Evolutionary conservation across 2,329 filamentous ascomycete genomes (phyloP).

Genomic region (Trichoderma sp.): DNA sequence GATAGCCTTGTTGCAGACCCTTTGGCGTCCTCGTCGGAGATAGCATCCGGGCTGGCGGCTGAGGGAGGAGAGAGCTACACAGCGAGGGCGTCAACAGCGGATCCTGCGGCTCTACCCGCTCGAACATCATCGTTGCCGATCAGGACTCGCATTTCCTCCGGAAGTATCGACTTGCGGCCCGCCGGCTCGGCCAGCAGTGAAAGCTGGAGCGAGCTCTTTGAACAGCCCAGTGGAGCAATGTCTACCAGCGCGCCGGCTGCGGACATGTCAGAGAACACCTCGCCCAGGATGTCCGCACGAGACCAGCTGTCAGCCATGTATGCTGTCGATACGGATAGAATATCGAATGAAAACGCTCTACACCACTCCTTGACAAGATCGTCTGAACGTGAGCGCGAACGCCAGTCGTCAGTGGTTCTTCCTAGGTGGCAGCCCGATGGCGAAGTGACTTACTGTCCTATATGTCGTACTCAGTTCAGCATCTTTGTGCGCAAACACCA

Average conservation of each 20-base stretch:
- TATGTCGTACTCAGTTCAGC: slow-evolving; percentile 77
- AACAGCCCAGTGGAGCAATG: neutral
- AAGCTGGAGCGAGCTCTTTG: slow-evolving; percentile 15
- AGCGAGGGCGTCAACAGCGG: neutral
- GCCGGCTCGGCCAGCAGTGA: neutral
- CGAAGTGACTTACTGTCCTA: slow-evolving; percentile 80
- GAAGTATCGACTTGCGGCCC: slow-evolving; percentile 17
- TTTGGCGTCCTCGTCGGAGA: neutral
- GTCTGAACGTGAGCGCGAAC: slow-evolving; percentile 11
- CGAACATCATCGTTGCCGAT: slow-evolving; percentile 28
- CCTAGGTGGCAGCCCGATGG: slow-evolving; percentile 88
- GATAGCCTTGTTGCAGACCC: neutral
- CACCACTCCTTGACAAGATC: neutral
- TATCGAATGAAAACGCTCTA: slow-evolving; percentile 11
- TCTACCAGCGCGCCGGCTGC: slow-evolving; percentile 1
- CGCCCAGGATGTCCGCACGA: neutral
- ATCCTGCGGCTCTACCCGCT: slow-evolving; percentile 22
- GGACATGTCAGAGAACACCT: slow-evolving; percentile 8
- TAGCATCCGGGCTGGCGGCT: slow-evolving; percentile 1
- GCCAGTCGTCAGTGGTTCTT: slow-evolving; percentile 50
- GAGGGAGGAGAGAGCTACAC: neutral
- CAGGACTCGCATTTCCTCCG: slow-evolving; percentile 7
- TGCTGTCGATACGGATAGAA: slow-evolving; percentile 9
- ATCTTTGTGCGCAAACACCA: slow-evolving; percentile 91
- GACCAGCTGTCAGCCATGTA: slow-evolving; percentile 16